A percentile compares a stretch with the other conserved stretches of the same genome.
phyloP scores from a whole-genome alignment of 306 rosid genomes.

The Quillaja saponaria region DNA sequence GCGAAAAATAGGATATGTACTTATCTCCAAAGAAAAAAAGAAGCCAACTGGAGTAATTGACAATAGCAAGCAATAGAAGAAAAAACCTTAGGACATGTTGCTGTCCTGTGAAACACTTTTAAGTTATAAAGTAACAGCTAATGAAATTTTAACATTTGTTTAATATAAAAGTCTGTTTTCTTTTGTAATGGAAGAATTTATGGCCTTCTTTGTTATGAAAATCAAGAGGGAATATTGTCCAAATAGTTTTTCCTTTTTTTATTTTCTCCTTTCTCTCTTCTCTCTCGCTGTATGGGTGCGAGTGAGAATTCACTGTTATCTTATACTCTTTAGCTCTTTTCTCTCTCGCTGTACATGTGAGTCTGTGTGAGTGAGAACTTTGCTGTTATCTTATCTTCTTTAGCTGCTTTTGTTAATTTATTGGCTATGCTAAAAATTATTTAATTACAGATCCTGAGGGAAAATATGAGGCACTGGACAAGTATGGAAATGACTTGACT shows the following conservation, averaged over 20 bases:
- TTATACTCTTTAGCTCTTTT: slow-evolving; percentile 19
- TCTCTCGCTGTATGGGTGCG: too few relatives aligned
- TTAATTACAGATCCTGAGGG: slow-evolving; percentile 84
- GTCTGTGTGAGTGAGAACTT: not conserved
- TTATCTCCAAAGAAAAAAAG: not conserved
- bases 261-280: too few relatives aligned
- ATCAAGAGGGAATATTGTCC: too few relatives aligned
- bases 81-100: not conserved
- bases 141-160: too few relatives aligned
- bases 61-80: slow-evolving; percentile 13
- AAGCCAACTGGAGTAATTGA: slow-evolving; percentile 2
- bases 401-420: slow-evolving; percentile 19
- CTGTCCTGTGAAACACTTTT: too few relatives aligned
- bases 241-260: too few relatives aligned
- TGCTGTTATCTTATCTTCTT: not conserved
- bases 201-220: too few relatives aligned
- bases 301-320: not conserved
- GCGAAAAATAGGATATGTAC: not conserved
- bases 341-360: too few relatives aligned
- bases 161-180: too few relatives aligned
- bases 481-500: slow-evolving; percentile 86
- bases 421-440: slow-evolving; percentile 5
- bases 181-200: too few relatives aligned
- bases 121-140: not conserved
- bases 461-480: slow-evolving; percentile 82